Conservation (phyloP, 805 yeast genomes). For the Myxozyma vanderwaltii region DNA sequence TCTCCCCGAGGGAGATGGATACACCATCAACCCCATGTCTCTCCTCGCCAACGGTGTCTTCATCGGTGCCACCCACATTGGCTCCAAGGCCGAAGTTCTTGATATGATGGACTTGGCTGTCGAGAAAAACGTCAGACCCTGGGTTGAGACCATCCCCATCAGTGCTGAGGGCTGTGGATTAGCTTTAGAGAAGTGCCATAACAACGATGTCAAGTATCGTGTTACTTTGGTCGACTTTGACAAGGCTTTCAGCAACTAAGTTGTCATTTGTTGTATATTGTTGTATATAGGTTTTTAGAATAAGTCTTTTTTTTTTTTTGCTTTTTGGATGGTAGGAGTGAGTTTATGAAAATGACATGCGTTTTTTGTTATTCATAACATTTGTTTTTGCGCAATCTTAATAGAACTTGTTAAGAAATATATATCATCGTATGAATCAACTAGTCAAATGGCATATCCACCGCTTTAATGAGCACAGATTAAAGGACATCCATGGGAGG, state of each 20-base stretch:
- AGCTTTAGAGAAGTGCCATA: slow-evolving; percentile 44
- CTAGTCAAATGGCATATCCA: too few relatives aligned
- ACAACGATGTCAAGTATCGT: slow-evolving; percentile 47
- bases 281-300: background rate
- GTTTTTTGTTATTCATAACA: too few relatives aligned
- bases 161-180: slow-evolving; percentile 41
- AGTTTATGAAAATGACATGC: too few relatives aligned
- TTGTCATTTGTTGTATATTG: background rate
- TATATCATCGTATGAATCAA: too few relatives aligned
- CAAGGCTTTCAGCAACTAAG: slow-evolving; percentile 42
- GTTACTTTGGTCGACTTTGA: slow-evolving; percentile 50
- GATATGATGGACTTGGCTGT: slow-evolving; percentile 68
- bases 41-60: slow-evolving; percentile 43
- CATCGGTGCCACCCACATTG: slow-evolving; percentile 60
- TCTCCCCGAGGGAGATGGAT: slow-evolving; percentile 49
- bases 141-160: slow-evolving; percentile 44
- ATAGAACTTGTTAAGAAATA: too few relatives aligned
- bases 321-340: too few relatives aligned
- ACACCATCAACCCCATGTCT: slow-evolving; percentile 23
- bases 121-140: slow-evolving; percentile 44
- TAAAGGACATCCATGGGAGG: too few relatives aligned
- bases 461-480: too few relatives aligned
- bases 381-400: too few relatives aligned
- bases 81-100: slow-evolving; percentile 66
- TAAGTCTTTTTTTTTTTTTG: too few relatives aligned